Percentiles rank a stretch among this genome's conserved stretches.
Evolutionary conservation across 2,329 filamentous ascomycete species (phyloP).

Genomic region (Sporothrix sp.): DNA sequence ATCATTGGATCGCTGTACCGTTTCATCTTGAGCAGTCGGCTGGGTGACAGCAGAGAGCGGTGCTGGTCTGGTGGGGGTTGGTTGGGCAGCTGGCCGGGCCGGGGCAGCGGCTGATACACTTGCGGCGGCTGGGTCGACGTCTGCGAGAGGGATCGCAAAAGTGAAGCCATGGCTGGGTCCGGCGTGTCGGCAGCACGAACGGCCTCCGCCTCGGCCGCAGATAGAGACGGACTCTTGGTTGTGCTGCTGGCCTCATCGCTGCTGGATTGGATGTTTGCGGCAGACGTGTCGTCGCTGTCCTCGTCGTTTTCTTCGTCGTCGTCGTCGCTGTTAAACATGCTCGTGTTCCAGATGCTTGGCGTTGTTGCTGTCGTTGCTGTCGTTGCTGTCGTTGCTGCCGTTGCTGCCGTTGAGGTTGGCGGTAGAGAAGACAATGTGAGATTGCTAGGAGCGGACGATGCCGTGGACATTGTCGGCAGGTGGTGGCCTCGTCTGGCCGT

Average conservation of each 20-base stretch:
- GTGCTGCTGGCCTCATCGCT: neutral
- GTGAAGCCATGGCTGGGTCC: neutral
- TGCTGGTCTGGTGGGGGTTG: neutral
- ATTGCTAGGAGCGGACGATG: neutral
- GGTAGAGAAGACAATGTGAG: neutral
- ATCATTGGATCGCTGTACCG: slow-evolving; percentile 14
- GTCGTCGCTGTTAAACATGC: slow-evolving; percentile 14
- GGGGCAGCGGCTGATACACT: neutral
- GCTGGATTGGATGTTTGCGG: neutral
- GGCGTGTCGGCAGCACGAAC: neutral
- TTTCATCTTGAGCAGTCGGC: slow-evolving; percentile 10
- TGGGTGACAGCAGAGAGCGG: neutral
- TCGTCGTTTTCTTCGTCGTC: slow-evolving; percentile 1
- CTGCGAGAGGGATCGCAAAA: slow-evolving; percentile 9
- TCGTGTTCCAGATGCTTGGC: slow-evolving; percentile 13
- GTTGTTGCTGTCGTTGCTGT: neutral
- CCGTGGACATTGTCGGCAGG: neutral
- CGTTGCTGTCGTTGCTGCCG: too few species aligned
- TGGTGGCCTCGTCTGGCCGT: neutral
- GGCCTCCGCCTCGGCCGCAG: neutral
- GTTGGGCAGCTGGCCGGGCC: neutral
- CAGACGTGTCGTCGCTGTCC: neutral
- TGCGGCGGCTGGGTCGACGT: slow-evolving; percentile 7
- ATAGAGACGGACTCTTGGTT: neutral
- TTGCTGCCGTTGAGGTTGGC: neutral